A percentile compares a stretch with the other conserved stretches of the same genome.
Evolutionary conservation across 163 green algal genomes (phyloP).

Genomic region (Chlamydomonas reinhardtii): DNA sequence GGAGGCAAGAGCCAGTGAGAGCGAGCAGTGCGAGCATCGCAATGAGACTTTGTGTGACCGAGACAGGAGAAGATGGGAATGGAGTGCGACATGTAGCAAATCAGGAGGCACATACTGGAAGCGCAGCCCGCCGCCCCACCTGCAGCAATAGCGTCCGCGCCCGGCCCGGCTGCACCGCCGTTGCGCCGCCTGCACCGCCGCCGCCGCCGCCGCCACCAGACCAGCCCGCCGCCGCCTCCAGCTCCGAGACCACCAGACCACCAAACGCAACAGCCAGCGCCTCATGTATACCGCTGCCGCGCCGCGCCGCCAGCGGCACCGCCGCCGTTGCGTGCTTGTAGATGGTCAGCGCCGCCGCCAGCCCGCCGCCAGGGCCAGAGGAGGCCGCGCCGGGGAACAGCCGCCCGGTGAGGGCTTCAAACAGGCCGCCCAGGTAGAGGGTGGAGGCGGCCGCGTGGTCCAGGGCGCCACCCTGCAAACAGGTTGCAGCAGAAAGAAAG

Average conservation of each 20-base stretch:
- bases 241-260: constrained; percentile 39
- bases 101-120: too few species aligned
- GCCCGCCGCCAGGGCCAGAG: constrained; percentile 10
- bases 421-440: constrained; percentile 54
- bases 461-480: constrained; percentile 28
- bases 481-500: too few species aligned
- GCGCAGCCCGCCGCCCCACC: constrained; percentile 8
- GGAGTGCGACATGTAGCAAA: too few species aligned
- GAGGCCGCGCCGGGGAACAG: constrained; percentile 20
- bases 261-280: constrained; percentile 50
- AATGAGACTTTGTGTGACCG: too few species aligned
- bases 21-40: too few species aligned
- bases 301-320: constrained; percentile 34
- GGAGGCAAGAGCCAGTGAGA: too few species aligned
- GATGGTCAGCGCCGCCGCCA: constrained; percentile 51
- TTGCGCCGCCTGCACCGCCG: constrained; percentile 12
- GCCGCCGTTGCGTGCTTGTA: constrained; percentile 58
- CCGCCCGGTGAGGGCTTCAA: constrained; percentile 53
- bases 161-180: neutral
- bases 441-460: constrained; percentile 38
- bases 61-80: too few species aligned
- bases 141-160: constrained; percentile 44
- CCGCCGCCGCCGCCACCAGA: neutral
- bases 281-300: constrained; percentile 50
- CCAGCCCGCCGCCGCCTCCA: neutral